Conservation (phyloP, 2,329 filamentous ascomycete genomes). For the Penicillium decumbens region DNA sequence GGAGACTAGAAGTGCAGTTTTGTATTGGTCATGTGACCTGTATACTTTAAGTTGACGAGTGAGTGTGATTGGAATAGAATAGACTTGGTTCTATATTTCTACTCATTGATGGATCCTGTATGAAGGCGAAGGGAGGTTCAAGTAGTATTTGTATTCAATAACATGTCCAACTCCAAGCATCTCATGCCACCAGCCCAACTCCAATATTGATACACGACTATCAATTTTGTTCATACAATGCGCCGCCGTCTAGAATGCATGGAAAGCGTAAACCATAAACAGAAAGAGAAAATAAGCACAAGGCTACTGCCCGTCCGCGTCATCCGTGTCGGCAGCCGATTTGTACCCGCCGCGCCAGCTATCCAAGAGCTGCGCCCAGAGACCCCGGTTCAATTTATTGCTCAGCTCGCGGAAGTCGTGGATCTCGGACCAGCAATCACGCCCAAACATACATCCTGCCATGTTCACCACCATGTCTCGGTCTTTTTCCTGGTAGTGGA, state of each 20-base stretch:
- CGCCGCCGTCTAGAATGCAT: slow-evolving; percentile 1
- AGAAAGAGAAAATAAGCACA: neutral
- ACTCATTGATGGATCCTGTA: too few species aligned
- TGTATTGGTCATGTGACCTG: slow-evolving; percentile 4
- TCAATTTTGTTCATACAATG: slow-evolving; percentile 11
- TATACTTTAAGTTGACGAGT: neutral
- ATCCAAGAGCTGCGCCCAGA: slow-evolving; percentile 61
- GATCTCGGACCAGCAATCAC: slow-evolving; percentile 98
- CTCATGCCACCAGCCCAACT: slow-evolving; percentile 2
- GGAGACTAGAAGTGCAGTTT: neutral
- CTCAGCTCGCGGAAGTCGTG: slow-evolving; percentile 90
- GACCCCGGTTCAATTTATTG: slow-evolving; percentile 78
- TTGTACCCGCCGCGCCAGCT: slow-evolving; percentile 19
- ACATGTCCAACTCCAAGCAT: neutral
- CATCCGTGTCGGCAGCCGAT: neutral
- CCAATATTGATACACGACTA: slow-evolving; percentile 7
- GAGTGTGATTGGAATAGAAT: too few species aligned
- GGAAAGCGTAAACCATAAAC: neutral
- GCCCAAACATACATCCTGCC: slow-evolving; percentile 94
- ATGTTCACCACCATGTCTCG: slow-evolving; percentile 96
- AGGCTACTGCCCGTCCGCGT: neutral
- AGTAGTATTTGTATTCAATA: neutral
- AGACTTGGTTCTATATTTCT: too few species aligned
- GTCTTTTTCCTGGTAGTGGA: slow-evolving; percentile 82
- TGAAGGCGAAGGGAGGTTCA: neutral